A percentile compares a stretch with the other conserved stretches of the same genome.
Evolutionary conservation across 805 yeast species (phyloP).

Genomic region (Myxozyma vanderwaltii): DNA sequence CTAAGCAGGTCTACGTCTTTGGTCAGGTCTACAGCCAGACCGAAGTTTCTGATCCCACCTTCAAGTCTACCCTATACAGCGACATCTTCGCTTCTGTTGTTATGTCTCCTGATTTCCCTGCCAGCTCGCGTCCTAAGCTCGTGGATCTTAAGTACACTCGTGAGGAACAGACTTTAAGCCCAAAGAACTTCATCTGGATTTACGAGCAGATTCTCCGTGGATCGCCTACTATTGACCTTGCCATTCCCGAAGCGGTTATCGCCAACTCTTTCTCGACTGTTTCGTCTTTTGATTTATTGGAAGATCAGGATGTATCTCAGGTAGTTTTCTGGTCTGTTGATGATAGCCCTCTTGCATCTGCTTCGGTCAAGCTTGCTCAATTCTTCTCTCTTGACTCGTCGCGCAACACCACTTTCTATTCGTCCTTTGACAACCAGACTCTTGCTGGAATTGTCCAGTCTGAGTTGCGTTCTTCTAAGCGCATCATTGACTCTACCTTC

Average conservation of each 20-base stretch:
- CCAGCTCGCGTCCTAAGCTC: constrained; percentile 35
- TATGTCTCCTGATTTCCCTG: constrained; percentile 39
- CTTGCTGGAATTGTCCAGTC: constrained; percentile 78
- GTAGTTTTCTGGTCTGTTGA: constrained; percentile 71
- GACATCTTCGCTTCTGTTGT: constrained; percentile 76
- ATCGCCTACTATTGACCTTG: constrained; percentile 25
- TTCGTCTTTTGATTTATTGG: constrained; percentile 36
- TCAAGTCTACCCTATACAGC: constrained; percentile 56
- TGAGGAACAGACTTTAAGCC: constrained; percentile 29
- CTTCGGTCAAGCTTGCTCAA: constrained; percentile 67
- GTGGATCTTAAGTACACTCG: constrained; percentile 42
- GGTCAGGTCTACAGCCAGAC: constrained; percentile 52
- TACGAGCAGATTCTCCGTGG: constrained; percentile 33
- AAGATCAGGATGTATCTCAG: constrained; percentile 48
- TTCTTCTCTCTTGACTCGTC: constrained; percentile 61
- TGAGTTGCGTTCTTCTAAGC: constrained; percentile 52
- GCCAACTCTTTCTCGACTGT: constrained; percentile 35
- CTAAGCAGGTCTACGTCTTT: constrained; percentile 65
- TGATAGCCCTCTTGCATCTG: constrained; percentile 54
- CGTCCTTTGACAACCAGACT: constrained; percentile 69
- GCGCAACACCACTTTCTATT: constrained; percentile 56
- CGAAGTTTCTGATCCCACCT: constrained; percentile 40
- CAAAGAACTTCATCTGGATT: constrained; percentile 30
- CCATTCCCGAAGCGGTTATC: constrained; percentile 32
- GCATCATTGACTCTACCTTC: constrained; percentile 36